Evolutionary conservation across 2,329 filamentous ascomycete genomes (phyloP), one percentile per base, ranked within the genome.

Genomic region (Aureobasidium sp.): DNA sequence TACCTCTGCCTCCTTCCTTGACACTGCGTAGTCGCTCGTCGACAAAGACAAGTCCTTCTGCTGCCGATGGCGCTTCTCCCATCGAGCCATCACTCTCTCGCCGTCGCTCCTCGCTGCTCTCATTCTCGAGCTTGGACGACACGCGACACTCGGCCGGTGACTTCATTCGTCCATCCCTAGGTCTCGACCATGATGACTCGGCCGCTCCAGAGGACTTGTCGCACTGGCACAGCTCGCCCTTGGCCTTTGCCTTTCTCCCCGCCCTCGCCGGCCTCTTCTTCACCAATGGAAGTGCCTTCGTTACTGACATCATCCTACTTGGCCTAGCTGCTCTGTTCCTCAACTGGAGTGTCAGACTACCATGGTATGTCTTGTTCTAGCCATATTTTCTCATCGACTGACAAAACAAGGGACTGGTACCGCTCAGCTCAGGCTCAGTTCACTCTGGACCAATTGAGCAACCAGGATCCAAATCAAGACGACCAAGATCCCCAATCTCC

Each of bases 321-420:
- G 85, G 83, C 2, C 75, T 97, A 64, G 89, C 90, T 2, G 90
- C 88, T 5, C 82, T 97, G 48, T 95, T 97, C 70, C 79, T 97
- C 65, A 92, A 96, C 72, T 97, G 91, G 90, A 92, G 90, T 53
- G 88, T 97, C 47, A 87, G 90, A 62, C 80, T 94, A 67, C 93
- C 93, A 68, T 97, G 93, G 92, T 92, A 78, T 72, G 82, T 68
- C 20, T 58, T 5, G 29, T 37, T 3, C 41, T 34, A 31, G 11
- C 34, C 29, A 5, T 20, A 25, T 42, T 34, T 7, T 25, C n/a
- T 9, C 12, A 22, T 22, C 31, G 3, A 27, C 57, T 60, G 45
- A 60, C 25, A 17, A 57, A 34, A 56, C 45, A 49, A 79, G 77
- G 77, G 77, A 81, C 61, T 83, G 81, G 80, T 82, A 83, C 64